phyloP scores from a whole-genome alignment of 495 filamentous ascomycete species.

The Podospora tetraspora region DNA sequence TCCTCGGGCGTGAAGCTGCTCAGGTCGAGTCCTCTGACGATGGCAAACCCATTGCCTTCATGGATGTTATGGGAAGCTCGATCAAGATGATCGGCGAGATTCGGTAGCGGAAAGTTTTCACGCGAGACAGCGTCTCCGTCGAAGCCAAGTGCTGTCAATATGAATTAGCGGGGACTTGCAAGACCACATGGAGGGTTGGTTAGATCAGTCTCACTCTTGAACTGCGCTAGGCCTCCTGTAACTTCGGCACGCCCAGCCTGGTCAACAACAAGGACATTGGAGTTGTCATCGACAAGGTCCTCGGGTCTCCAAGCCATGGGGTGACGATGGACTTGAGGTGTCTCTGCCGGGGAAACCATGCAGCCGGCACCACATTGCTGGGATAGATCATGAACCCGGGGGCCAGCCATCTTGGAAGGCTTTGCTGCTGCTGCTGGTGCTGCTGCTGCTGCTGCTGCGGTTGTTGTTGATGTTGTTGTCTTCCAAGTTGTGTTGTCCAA shows the following conservation, averaged over 20 bases:
- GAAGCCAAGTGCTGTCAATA: slow-evolving; percentile 29
- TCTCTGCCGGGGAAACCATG: neutral
- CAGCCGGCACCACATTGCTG: neutral
- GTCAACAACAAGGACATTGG: slow-evolving; percentile 13
- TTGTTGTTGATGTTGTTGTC: neutral
- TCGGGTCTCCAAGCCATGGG: slow-evolving; percentile 20
- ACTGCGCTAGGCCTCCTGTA: slow-evolving; percentile 17
- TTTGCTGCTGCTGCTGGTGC: neutral
- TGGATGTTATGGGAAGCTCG: slow-evolving; percentile 33
- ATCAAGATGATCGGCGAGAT: slow-evolving; percentile 1
- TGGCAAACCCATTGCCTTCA: slow-evolving; percentile 41
- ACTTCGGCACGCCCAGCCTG: slow-evolving; percentile 13
- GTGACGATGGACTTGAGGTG: neutral
- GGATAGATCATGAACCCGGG: neutral
- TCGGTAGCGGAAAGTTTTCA: slow-evolving; percentile 39
- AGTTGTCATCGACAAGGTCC: neutral
- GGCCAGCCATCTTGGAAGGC: neutral
- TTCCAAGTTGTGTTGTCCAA: neutral
- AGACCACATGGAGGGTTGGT: neutral
- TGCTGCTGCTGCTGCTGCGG: neutral
- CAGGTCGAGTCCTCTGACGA: slow-evolving; percentile 46
- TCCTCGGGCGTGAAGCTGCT: slow-evolving; percentile 40
- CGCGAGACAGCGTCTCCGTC: slow-evolving; percentile 31
- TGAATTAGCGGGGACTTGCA: slow-evolving; percentile 5
- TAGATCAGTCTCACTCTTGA: slow-evolving; percentile 31